phyloP scores from a whole-genome alignment of 1,139 yeast genomes.

The Nakaseomyces bracarensis region DNA sequence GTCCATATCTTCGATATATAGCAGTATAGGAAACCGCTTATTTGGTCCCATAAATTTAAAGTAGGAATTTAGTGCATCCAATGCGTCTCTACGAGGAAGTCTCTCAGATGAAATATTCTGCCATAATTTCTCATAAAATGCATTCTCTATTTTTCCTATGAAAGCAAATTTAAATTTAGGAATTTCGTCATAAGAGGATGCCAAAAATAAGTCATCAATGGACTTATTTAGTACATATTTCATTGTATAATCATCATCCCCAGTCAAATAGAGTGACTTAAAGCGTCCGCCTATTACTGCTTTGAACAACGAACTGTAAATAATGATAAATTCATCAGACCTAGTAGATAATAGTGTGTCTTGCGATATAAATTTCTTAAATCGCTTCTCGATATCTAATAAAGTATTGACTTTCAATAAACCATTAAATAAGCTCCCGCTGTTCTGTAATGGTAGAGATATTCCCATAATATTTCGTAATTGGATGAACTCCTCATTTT shows the following conservation, averaged over 20 bases:
- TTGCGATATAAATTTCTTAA: background rate
- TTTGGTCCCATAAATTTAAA: background rate
- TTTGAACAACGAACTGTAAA: constrained; percentile 1
- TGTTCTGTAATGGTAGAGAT: background rate
- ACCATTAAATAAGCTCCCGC: background rate
- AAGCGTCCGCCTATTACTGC: background rate
- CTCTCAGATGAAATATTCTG: background rate
- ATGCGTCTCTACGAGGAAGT: background rate
- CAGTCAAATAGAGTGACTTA: constrained; percentile 3
- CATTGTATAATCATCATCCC: background rate
- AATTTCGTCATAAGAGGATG: background rate
- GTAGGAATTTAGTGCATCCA: background rate
- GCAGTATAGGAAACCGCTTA: background rate
- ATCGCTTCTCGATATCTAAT: background rate
- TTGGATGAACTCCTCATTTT: background rate
- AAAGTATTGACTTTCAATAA: background rate
- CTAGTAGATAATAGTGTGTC: background rate
- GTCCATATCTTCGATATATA: background rate
- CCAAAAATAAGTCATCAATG: background rate
- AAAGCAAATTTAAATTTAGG: constrained; percentile 1
- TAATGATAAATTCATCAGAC: background rate
- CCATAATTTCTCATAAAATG: constrained; percentile 1
- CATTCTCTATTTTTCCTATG: background rate
- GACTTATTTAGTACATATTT: background rate
- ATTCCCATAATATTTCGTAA: constrained; percentile 1